Evolutionary conservation across 208 protist species (phyloP).

Genomic region (Leishmania lainsoni): DNA sequence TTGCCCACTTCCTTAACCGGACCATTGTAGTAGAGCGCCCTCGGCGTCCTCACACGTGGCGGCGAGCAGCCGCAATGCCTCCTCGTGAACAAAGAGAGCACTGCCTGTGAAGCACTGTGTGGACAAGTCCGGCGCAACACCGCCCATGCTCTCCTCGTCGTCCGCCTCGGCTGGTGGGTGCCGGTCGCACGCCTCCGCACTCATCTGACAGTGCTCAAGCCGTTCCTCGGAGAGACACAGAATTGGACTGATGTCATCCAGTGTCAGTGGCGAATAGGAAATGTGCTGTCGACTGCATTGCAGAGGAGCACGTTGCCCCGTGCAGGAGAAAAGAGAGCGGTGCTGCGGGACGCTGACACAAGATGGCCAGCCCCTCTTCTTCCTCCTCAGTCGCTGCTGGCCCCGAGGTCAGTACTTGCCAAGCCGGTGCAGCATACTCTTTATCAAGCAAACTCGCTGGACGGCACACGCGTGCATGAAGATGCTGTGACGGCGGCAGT

Average conservation of each 20-base stretch:
- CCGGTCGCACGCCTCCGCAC: neutral
- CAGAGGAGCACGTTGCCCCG: conserved; percentile 1
- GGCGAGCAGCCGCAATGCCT: conserved; percentile 5
- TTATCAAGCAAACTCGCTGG: conserved; percentile 8
- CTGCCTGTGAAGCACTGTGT: neutral
- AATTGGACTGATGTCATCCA: conserved; percentile 35
- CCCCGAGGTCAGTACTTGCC: conserved; percentile 3
- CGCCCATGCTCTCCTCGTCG: neutral
- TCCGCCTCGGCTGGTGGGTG: neutral
- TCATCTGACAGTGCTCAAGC: neutral
- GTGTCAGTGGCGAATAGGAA: conserved; percentile 15
- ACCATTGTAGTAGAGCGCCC: neutral
- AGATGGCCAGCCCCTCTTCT: neutral
- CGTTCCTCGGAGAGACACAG: conserved; percentile 18
- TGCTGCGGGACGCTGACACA: neutral
- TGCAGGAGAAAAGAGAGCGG: neutral
- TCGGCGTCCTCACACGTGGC: conserved; percentile 1
- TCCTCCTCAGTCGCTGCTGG: neutral
- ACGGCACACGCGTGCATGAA: neutral
- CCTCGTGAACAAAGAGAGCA: neutral
- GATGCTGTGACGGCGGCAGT: neutral
- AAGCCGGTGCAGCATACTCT: neutral
- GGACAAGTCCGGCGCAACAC: neutral
- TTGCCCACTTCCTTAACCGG: neutral
- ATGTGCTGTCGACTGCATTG: conserved; percentile 19